Percentiles rank a stretch among this genome's conserved stretches.
Conservation (phyloP, 768 basidiomycete genomes). For the Suillus paluster region DNA sequence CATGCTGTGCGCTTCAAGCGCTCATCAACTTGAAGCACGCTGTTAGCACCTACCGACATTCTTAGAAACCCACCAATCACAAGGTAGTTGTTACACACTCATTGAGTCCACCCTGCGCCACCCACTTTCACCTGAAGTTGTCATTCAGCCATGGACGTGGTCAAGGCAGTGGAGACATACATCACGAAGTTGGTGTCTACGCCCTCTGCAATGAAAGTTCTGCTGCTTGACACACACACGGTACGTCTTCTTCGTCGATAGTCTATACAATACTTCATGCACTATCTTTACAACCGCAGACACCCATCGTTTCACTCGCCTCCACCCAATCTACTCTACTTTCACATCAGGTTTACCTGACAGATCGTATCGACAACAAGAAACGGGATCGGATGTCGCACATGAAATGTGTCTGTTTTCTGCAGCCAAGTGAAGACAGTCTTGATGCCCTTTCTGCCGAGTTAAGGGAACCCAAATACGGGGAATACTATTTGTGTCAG, state of each 20-base stretch:
- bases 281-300: constrained; percentile 50
- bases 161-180: constrained; percentile 95
- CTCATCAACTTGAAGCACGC: not conserved
- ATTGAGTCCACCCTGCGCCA: not conserved
- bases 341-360: constrained; percentile 96
- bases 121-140: not conserved
- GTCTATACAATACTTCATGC: not conserved
- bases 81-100: not conserved
- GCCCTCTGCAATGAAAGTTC: constrained; percentile 91
- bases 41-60: not conserved
- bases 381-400: constrained; percentile 92
- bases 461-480: constrained; percentile 89
- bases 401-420: constrained; percentile 96
- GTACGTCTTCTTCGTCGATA: constrained; percentile 47
- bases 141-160: constrained; percentile 75
- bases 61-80: not conserved
- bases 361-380: constrained; percentile 95
- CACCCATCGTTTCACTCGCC: constrained; percentile 93
- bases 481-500: constrained; percentile 99
- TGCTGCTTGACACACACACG: constrained; percentile 93
- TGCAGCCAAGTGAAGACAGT: constrained; percentile 82
- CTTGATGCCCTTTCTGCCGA: constrained; percentile 84
- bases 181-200: constrained; percentile 86
- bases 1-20: not conserved
- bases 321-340: constrained; percentile 93